These are phyloP conservation scores for Cladosporium halotolerans DNA, from an alignment of 2,329 filamentous ascomycete genomes.

Conservation along the genomic window DNA sequence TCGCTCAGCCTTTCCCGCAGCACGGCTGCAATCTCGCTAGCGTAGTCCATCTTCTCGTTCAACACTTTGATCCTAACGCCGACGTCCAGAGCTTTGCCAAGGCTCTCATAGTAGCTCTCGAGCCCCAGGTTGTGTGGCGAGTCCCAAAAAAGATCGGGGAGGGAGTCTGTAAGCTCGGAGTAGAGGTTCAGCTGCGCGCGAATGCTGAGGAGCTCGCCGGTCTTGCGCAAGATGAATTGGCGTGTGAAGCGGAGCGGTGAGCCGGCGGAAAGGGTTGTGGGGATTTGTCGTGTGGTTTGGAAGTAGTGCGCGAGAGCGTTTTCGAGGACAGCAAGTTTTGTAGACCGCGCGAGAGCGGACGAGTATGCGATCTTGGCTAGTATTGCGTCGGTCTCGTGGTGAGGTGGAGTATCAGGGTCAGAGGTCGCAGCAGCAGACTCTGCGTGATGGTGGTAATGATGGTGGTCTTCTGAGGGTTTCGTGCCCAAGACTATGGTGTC, in stretches of 20 bases:
- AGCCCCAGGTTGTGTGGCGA: constrained; percentile 79
- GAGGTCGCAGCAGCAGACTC: neutral
- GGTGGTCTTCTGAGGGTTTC: constrained; percentile 36
- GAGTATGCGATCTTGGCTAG: constrained; percentile 95
- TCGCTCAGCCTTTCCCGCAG: constrained; percentile 83
- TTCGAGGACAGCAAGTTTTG: constrained; percentile 89
- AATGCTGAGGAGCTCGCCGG: constrained; percentile 81
- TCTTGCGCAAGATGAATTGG: constrained; percentile 83
- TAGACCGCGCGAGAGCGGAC: constrained; percentile 83
- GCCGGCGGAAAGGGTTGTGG: constrained; percentile 66
- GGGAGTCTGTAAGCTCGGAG: constrained; percentile 87
- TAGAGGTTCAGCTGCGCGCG: constrained; percentile 94
- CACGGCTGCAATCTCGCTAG: constrained; percentile 87
- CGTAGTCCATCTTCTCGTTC: constrained; percentile 98
- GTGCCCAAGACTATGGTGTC: constrained; percentile 88
- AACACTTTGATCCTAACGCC: constrained; percentile 82
- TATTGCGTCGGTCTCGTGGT: constrained; percentile 49
- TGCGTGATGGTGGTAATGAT: neutral
- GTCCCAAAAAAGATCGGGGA: constrained; percentile 98
- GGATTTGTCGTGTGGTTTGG: constrained; percentile 75
- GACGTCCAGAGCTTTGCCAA: constrained; percentile 84
- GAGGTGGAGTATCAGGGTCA: constrained; percentile 3
- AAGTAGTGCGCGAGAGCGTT: constrained; percentile 77
- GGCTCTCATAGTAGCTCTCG: constrained; percentile 91
- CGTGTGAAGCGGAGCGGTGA: constrained; percentile 59